Evolutionary conservation across 129 eudicot species (phyloP).

Genomic region (Deinandra increscens): DNA sequence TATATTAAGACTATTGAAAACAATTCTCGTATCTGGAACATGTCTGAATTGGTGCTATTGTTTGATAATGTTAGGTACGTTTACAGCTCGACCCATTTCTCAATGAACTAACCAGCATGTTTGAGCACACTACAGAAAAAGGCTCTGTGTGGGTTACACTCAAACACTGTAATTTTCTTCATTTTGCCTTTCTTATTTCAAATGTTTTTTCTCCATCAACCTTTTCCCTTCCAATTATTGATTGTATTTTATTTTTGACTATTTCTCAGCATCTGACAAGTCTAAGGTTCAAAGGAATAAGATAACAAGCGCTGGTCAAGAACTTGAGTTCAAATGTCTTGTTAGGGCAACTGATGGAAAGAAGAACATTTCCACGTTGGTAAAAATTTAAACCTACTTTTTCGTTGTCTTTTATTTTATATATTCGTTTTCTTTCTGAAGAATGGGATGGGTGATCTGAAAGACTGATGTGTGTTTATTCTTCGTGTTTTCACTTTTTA

Average conservation of each 20-base stretch:
- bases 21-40: neutral
- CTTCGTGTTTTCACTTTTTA: no score
- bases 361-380: conserved; percentile 81
- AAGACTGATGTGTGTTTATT: no score
- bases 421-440: neutral
- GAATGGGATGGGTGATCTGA: neutral
- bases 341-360: conserved; percentile 92
- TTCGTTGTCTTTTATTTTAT: neutral
- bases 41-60: conserved; percentile 19
- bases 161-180: conserved; percentile 55
- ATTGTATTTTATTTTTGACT: conserved; percentile 18
- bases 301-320: conserved; percentile 51
- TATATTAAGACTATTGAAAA: neutral
- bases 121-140: conserved; percentile 83
- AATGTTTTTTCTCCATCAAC: neutral
- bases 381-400: conserved; percentile 26
- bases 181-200: neutral
- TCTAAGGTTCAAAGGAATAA: conserved; percentile 66
- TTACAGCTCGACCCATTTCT: conserved; percentile 83
- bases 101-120: conserved; percentile 80
- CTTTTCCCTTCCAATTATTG: neutral
- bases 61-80: conserved; percentile 48
- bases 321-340: conserved; percentile 73
- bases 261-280: conserved; percentile 66
- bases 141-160: conserved; percentile 97